Evolutionary conservation across 768 basidiomycete species (phyloP).

Genomic region (Lepiota venenata): DNA sequence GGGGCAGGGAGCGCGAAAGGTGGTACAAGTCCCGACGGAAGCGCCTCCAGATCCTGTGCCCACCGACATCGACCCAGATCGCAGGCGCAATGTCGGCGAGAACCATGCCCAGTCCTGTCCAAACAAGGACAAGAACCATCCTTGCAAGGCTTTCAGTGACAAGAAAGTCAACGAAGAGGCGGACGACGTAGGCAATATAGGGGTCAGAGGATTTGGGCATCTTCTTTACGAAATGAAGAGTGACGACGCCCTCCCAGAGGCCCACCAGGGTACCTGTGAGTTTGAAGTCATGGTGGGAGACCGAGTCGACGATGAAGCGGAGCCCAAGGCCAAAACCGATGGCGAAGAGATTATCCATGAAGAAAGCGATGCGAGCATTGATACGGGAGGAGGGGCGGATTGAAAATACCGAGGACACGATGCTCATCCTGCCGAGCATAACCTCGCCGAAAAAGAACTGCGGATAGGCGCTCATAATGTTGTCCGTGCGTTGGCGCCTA

Average conservation of each 20-base stretch:
- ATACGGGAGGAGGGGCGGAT: constrained; percentile 30
- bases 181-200: constrained; percentile 61
- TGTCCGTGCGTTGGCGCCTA: too few species aligned
- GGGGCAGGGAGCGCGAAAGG: constrained; percentile 27
- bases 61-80: constrained; percentile 36
- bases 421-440: constrained; percentile 20
- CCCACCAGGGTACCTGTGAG: constrained; percentile 67
- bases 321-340: constrained; percentile 65
- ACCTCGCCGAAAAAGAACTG: not conserved
- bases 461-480: not conserved
- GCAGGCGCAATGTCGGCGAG: constrained; percentile 37
- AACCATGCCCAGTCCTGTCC: constrained; percentile 40
- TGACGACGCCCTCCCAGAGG: constrained; percentile 75
- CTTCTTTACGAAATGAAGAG: constrained; percentile 69
- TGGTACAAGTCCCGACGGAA: constrained; percentile 39
- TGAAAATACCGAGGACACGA: constrained; percentile 31
- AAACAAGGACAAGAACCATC: constrained; percentile 36
- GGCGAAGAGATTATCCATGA: constrained; percentile 71
- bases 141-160: constrained; percentile 48
- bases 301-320: constrained; percentile 56
- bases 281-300: constrained; percentile 45
- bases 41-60: constrained; percentile 35
- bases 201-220: constrained; percentile 65
- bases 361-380: constrained; percentile 29
- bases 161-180: constrained; percentile 71